A percentile compares a stretch with the other conserved stretches of the same genome.
Evolutionary conservation across 768 basidiomycete species (phyloP).

Genomic region (Boletus rubroflammeus): DNA sequence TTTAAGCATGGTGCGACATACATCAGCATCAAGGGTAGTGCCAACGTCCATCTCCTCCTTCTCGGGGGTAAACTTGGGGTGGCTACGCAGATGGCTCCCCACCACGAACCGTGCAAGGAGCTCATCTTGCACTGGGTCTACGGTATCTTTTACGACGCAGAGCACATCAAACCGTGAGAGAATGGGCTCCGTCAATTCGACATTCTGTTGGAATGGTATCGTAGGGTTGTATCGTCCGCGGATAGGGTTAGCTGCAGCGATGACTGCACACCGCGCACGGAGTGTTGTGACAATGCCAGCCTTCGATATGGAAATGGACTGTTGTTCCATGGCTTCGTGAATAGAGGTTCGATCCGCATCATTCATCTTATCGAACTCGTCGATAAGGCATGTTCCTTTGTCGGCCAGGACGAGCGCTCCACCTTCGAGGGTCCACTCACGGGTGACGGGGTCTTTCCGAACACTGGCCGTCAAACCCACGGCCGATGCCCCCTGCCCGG

Average conservation of each 20-base stretch:
- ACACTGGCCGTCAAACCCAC: slow-evolving; percentile 99
- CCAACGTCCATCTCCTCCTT: slow-evolving; percentile 93
- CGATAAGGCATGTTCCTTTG: slow-evolving; percentile 95
- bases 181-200: slow-evolving; percentile 97
- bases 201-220: slow-evolving; percentile 97
- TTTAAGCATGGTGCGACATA: slow-evolving; percentile 38
- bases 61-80: slow-evolving; percentile 86
- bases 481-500: slow-evolving; percentile 96
- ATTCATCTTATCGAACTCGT: slow-evolving; percentile 99
- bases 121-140: slow-evolving; percentile 96
- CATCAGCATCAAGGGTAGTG: slow-evolving; percentile 86
- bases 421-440: slow-evolving; percentile 98
- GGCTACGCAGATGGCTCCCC: slow-evolving; percentile 90
- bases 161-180: slow-evolving; percentile 96
- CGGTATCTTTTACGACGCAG: slow-evolving; percentile 96
- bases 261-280: slow-evolving; percentile 95
- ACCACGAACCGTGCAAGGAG: slow-evolving; percentile 97
- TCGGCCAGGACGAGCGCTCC: slow-evolving; percentile 98
- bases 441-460: slow-evolving; percentile 95
- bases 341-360: slow-evolving; percentile 97
- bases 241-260: slow-evolving; percentile 97
- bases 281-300: slow-evolving; percentile 98
- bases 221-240: slow-evolving; percentile 98
- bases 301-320: slow-evolving; percentile 98
- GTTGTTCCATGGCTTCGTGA: slow-evolving; percentile 99